Base-by-base conservation (phyloP, 208 protist genomes). In the Zelonia costaricensis region DNA sequence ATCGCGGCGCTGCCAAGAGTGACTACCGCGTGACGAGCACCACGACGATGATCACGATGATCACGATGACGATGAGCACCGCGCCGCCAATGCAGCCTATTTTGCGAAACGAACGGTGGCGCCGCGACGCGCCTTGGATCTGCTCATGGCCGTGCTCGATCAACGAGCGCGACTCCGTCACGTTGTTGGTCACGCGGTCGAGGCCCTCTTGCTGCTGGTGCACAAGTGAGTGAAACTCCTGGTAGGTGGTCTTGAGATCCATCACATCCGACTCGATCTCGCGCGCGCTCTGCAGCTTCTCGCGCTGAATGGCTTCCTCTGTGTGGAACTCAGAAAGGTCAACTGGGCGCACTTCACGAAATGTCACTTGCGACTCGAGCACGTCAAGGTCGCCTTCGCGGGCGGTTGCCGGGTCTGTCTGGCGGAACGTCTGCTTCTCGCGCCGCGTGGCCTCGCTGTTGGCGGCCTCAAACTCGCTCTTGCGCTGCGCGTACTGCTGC, bases 181-280 rank as follows among this genome's bases (percentile, higher is more conserved):
- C 81, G 62, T 91, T 83, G 43, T 57, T 60, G 15, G 69, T 74
- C 43, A 90, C 69, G 16, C 33, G 63, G 52, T 91, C 81, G 18
- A 94, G 44, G 25, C 66, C 69, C 22, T 76, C 61, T 54, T 91
- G 83, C 59, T 94, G 88, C 39, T 90, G 72, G 42, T 86, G 71
- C 44, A 92, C 74, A 10, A 92, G 55, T 1, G 74, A 76, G 57
- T 90, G 62, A 28, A 92, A 94, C 66, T 94, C 84, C 15, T 87
- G 80, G 42, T 92, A 92, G 4, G 76, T 87, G 0, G 58, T 76
- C 48, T 84, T 84, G 10, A 94, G 67, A 31, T 94, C 88, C 56
- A 78, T 78, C 62, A 94, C 74, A 25, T 86, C 83, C 15, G 74
- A 76, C 64, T 94, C 88, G 33, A 94, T 80, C 58, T 92, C 85